phyloP scores from a whole-genome alignment of 495 filamentous ascomycete species.

The Arthonia radiata region DNA sequence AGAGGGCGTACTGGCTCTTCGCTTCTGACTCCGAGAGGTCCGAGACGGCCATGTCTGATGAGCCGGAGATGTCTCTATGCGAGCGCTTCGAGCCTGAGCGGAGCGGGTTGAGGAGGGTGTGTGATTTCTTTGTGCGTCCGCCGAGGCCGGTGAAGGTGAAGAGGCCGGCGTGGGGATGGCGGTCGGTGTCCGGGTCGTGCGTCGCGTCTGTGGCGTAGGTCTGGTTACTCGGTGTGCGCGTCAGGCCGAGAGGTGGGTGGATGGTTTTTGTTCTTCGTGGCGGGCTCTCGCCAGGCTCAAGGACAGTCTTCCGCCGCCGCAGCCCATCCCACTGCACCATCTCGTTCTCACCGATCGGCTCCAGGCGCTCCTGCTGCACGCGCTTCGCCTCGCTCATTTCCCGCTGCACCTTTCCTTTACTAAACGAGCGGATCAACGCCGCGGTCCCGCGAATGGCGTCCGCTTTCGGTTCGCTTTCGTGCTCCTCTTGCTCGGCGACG shows the following conservation, averaged over 20 bases:
- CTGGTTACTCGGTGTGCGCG: not conserved
- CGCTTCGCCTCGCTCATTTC: slow-evolving; percentile 61
- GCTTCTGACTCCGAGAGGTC: slow-evolving; percentile 9
- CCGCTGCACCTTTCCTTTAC: slow-evolving; percentile 45
- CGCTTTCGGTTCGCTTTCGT: slow-evolving; percentile 84
- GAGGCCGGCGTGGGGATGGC: not conserved
- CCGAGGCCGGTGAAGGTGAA: not conserved
- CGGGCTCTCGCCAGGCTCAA: slow-evolving; percentile 14
- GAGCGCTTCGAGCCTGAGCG: slow-evolving; percentile 16
- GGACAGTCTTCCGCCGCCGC: slow-evolving; percentile 51
- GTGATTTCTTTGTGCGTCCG: not conserved
- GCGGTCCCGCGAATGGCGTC: slow-evolving; percentile 86
- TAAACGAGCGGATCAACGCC: slow-evolving; percentile 69
- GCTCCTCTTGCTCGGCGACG: slow-evolving; percentile 80
- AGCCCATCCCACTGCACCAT: slow-evolving; percentile 85
- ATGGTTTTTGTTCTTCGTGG: too few relatives aligned
- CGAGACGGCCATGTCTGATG: slow-evolving; percentile 16
- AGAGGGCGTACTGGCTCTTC: too few relatives aligned
- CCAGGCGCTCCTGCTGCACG: slow-evolving; percentile 56
- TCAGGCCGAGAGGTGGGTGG: not conserved
- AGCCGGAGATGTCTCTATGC: slow-evolving; percentile 27
- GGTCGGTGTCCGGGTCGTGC: not conserved
- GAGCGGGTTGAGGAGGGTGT: not conserved
- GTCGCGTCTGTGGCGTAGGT: not conserved
- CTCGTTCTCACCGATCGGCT: slow-evolving; percentile 51